Evolutionary conservation across 2,329 filamentous ascomycete species (phyloP), one percentile per base, ranked within the genome.

Genomic region (Venturia carpophila): DNA sequence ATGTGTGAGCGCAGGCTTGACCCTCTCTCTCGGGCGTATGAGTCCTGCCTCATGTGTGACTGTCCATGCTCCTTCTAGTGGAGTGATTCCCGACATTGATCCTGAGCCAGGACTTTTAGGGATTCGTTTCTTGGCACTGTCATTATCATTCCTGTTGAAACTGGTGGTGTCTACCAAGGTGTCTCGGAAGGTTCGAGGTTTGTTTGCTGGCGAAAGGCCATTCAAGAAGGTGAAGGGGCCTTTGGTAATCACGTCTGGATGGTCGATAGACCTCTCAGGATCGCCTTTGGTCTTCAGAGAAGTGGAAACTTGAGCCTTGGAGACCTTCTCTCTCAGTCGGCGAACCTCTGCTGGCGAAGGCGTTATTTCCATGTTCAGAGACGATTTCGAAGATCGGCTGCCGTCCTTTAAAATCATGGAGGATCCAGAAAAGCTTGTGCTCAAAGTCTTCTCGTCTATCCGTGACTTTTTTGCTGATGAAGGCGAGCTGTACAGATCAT

Each of bases 1-100:
- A 15, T 13, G n/a, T 21, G 19, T 13, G 11, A 30, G 56, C 21
- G 15, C 7, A 39, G 56, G 56, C 30, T 34, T 60, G 30, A n/a
- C n/a, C 1, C 45, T 3, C 21, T 63, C 61, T 24, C 24, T 41
- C 42, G 52, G 15, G 3, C 24, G 41, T 5, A 52, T 34, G 2
- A 63, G 27, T 9, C 34, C 61, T 15, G 61, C 61, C 6, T 63
- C 42, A 19, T 63, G 39, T n/a, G 10, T 42, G 43, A 49, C 42
- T 34, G 61, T 52, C 43, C 61, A 63, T 58, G 19, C 19, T 58
- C 30, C 30, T 34, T 17, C 30, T 37, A 4, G 5, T 15, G 1
- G 15, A 2, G n/a, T 27, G 6, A 21, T n/a, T 9, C 27, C 49
- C 24, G n/a, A 55, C 7, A 24, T 10, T 17, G 49, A 19, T 9